Evolutionary conservation across 495 filamentous ascomycete genomes (phyloP).

Genomic region (Penicillium diatomitis): DNA sequence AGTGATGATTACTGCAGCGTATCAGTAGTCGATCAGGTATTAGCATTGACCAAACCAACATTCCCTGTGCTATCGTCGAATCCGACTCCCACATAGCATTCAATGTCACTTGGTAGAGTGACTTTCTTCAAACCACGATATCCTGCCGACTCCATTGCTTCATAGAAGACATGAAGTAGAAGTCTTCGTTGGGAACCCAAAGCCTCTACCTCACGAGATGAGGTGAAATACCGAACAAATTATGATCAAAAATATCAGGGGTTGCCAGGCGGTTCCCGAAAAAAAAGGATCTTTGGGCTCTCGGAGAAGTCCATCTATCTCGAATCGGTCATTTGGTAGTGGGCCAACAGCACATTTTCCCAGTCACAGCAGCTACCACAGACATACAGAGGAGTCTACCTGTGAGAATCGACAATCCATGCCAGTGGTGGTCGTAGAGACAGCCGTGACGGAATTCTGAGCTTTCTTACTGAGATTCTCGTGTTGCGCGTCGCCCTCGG

Average conservation of each 20-base stretch:
- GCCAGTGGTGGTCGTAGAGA: background rate
- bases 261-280: background rate
- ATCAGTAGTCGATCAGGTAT: conserved; percentile 24
- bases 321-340: background rate
- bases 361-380: background rate
- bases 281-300: background rate
- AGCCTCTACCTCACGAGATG: background rate
- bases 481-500: too few relatives aligned
- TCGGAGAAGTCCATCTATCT: background rate
- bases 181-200: background rate
- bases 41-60: conserved; percentile 16
- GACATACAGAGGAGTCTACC: background rate
- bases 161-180: background rate
- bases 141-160: background rate
- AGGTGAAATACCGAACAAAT: background rate
- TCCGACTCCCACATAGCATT: conserved; percentile 25
- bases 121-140: background rate
- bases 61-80: conserved; percentile 24
- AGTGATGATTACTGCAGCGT: conserved; percentile 2
- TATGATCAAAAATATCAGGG: background rate
- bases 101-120: conserved; percentile 3
- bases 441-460: background rate
- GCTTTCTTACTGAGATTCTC: background rate
- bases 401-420: background rate
- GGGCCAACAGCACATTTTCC: background rate